Base-by-base conservation (phyloP, 2,329 filamentous ascomycete genomes). In the Thelonectria olida region DNA sequence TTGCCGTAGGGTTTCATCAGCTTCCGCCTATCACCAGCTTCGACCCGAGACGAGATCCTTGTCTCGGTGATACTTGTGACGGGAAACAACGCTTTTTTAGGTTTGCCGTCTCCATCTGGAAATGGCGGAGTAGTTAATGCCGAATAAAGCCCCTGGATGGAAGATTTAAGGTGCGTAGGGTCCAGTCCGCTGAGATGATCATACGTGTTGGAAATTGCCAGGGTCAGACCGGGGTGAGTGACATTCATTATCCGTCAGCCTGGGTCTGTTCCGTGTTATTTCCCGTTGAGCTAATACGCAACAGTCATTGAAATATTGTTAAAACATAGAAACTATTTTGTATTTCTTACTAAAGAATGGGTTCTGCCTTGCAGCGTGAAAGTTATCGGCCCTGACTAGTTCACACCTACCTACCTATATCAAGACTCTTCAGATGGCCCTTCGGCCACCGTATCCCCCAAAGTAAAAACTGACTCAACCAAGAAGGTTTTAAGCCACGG, bases 11-110 rank as follows among this genome's bases (percentile, higher is more conserved):
- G 9, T 19, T 27, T 31, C 4, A 19, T 22, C 25, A 27, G 42
- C 28, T 54, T 54, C 51, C 51, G 51, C 51, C 51, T 54, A 54
- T 54, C 41, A 54, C 28, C 19, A 38, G 19, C 28, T 19, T 5
- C 17, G 23, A n/a, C 19, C 13, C 7, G 23, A 5, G 25, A 10
- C 7, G 2, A 7, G 38, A 31, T 34, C 50, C 50, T 12, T 9
- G 50, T 34, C 38, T 12, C 38, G 12, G 19, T 13, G 19, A 19
- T 45, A 25, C 36, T 45, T 42, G 39, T 45, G 41, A 54, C 51
- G 19, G 19, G 2, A 54, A 23, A 23, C 39, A 39, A 53, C 38
- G 23, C 50, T 31, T 20, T 20, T 31, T 31, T 15, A 36, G 19
- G 34, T 22, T 34, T 34, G 51, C n/a, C 25, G 15, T 54, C 51